A percentile compares a stretch with the other conserved stretches of the same genome.
These are phyloP conservation scores for Mucor saturninus DNA, from an alignment of 371 early-diverging fungal genomes.

Conservation along the genomic window DNA sequence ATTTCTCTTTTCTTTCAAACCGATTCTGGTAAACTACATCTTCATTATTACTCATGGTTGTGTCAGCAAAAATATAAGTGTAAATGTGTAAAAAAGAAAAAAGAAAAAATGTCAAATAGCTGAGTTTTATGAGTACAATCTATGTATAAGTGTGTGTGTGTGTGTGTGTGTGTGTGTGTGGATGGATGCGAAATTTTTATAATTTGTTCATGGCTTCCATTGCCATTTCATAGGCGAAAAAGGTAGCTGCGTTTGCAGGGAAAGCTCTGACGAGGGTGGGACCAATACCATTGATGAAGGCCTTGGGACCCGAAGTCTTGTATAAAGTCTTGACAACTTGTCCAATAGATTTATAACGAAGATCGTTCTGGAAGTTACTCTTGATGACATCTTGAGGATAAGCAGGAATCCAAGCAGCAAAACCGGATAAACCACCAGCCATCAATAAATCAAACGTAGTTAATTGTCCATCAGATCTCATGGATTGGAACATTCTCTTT, in stretches of 20 bases:
- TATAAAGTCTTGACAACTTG: constrained; percentile 21
- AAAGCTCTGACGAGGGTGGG: constrained; percentile 90
- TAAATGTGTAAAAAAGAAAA: background rate
- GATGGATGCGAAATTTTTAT: background rate
- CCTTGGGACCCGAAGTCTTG: constrained; percentile 49
- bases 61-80: background rate
- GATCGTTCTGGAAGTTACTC: constrained; percentile 75
- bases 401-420: constrained; percentile 85
- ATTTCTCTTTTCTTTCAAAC: background rate
- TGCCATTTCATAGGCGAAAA: constrained; percentile 81
- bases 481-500: constrained; percentile 59
- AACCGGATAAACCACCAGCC: constrained; percentile 86
- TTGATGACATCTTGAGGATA: constrained; percentile 93
- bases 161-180: background rate
- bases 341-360: constrained; percentile 32
- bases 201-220: constrained; percentile 55
- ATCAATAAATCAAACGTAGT: constrained; percentile 69
- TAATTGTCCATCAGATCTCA: constrained; percentile 39
- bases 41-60: too few relatives aligned
- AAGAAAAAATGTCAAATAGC: too few relatives aligned
- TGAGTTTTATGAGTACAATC: background rate
- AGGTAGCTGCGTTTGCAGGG: constrained; percentile 91
- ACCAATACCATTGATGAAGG: constrained; percentile 80
- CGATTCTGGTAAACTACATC: background rate
- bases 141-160: background rate